Percentiles rank a stretch among this genome's conserved stretches.
Conservation (phyloP, 768 basidiomycete genomes). For the Megacollybia marginata region DNA sequence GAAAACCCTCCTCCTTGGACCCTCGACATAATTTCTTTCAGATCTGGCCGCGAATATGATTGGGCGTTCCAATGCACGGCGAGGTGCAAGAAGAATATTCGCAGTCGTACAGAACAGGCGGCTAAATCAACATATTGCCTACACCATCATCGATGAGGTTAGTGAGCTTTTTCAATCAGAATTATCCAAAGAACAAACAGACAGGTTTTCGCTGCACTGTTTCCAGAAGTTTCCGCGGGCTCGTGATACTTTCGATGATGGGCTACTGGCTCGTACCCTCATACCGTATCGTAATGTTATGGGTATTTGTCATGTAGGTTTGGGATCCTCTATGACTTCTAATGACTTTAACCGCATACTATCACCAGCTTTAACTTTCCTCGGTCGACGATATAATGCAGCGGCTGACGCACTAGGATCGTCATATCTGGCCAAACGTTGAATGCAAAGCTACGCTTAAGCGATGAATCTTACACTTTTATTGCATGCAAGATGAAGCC, state of each 20-base stretch:
- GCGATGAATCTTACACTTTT: slow-evolving; percentile 62
- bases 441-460: background rate
- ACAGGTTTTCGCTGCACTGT: slow-evolving; percentile 53
- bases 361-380: slow-evolving; percentile 21
- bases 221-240: slow-evolving; percentile 36
- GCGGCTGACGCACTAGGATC: slow-evolving; percentile 55
- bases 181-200: background rate
- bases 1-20: background rate
- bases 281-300: background rate
- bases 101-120: slow-evolving; percentile 89
- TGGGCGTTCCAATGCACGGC: slow-evolving; percentile 89
- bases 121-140: slow-evolving; percentile 89
- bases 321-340: background rate
- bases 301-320: background rate
- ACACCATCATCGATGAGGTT: slow-evolving; percentile 89
- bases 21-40: slow-evolving; percentile 19
- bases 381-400: slow-evolving; percentile 35
- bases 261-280: no score
- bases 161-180: slow-evolving; percentile 6
- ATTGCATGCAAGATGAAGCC: slow-evolving; percentile 81
- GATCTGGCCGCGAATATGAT: slow-evolving; percentile 97
- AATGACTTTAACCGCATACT: background rate
- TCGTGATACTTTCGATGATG: no score
- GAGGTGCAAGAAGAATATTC: slow-evolving; percentile 89
- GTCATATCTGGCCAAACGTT: slow-evolving; percentile 40